Conservation (phyloP, 768 basidiomycete species). For the Russula compacta region DNA sequence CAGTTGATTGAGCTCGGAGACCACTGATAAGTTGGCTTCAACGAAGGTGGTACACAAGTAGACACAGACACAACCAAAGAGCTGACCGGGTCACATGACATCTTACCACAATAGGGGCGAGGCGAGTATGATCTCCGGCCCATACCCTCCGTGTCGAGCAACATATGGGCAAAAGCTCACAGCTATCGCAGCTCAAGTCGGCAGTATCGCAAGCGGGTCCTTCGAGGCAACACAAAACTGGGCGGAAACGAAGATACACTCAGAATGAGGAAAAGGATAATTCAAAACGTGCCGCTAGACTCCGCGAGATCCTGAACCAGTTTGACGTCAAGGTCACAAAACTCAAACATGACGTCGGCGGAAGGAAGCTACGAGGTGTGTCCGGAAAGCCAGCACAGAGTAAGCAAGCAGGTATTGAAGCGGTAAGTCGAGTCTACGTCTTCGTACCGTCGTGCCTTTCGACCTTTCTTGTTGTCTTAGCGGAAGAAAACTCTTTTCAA, state of each 20-base stretch:
- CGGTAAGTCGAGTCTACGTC: constrained; percentile 43
- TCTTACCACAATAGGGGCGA: neutral
- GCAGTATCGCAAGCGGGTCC: constrained; percentile 76
- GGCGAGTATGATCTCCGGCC: neutral
- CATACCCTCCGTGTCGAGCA: neutral
- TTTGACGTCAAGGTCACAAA: constrained; percentile 92
- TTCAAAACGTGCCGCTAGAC: constrained; percentile 68
- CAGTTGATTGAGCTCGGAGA: neutral
- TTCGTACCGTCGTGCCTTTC: neutral
- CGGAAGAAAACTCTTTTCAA: constrained; percentile 82
- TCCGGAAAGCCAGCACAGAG: constrained; percentile 78
- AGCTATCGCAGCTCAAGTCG: constrained; percentile 83
- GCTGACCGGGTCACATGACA: no score
- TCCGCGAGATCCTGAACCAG: constrained; percentile 86
- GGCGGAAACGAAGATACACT: constrained; percentile 63
- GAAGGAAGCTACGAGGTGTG: constrained; percentile 75
- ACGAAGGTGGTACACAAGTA: no score
- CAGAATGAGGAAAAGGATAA: constrained; percentile 63
- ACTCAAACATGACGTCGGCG: constrained; percentile 88
- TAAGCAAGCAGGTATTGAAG: constrained; percentile 82
- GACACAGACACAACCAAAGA: no score
- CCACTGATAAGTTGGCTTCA: no score
- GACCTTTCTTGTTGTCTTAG: constrained; percentile 32
- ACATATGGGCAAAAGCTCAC: constrained; percentile 73
- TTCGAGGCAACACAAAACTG: constrained; percentile 44